Base-by-base conservation (phyloP, 2,329 filamentous ascomycete genomes). In the Aspergillus latus region DNA sequence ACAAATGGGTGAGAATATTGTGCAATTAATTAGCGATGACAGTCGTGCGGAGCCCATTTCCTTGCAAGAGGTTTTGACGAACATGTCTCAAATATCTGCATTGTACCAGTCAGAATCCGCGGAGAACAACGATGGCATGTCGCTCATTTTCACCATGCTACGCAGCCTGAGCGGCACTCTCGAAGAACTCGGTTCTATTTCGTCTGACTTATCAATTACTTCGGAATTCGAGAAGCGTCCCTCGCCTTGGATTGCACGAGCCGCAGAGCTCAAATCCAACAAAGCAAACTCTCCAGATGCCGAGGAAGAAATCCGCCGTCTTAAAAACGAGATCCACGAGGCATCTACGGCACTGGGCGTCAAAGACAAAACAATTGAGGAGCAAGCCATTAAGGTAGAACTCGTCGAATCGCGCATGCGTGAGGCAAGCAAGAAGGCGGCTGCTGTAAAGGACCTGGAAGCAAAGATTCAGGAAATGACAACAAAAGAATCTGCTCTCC, bases 301-400 rank as follows among this genome's bases (percentile, higher is more conserved):
- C 0, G 91, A 96, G 68, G 89, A 93, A 67, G 90, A 96, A 71
- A 82, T 97, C 52, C 84, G 88, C 5, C 85, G 87, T 16, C 79
- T 96, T 56, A 90, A 88, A 65, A 89, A 92, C 52, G 88, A 93
- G 63, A 84, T 94, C 62, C 85, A 87, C 62, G 90, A 93, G 67
- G 86, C 88, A 16, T 88, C 89, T 3, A 86, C 88, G 53, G 81
- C 84, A 3, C 82, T 91, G 56, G 85, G 88, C 1, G 82, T 87
- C 61, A 86, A 88, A 60, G 90, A 96, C 62, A 89, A 92, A 70
- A 87, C 88, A 36, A 84, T 96, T 51, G 92, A 95, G 72, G 93
- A 95, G 57, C 76, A 90, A 26, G 84, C 88, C n/a, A 88, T 97
- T 64, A 92, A 94, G 73, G 96, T 97, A 64, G 93, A 97, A 74